Evolutionary conservation across 768 basidiomycete species (phyloP).

Genomic region (Naganishia antarctica): DNA sequence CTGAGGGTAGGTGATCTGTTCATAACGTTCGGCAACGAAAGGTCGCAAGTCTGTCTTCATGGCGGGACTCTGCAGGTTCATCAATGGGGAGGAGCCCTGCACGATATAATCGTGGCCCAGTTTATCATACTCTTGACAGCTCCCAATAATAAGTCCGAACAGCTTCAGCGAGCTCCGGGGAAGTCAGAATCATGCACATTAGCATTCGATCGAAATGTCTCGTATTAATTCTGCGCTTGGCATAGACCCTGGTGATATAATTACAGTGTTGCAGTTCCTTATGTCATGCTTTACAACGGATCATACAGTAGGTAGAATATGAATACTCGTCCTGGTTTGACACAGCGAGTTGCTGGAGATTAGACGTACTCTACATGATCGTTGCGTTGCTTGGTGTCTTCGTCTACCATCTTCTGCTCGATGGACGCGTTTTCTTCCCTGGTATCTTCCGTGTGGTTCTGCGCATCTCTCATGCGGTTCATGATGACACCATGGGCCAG

Average conservation of each 20-base stretch:
- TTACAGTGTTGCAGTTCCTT: background rate
- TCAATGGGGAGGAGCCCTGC: too few relatives aligned
- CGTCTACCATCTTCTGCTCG: slow-evolving; percentile 3
- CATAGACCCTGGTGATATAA: background rate
- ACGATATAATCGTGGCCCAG: too few relatives aligned
- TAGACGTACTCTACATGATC: slow-evolving; percentile 22
- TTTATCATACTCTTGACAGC: too few relatives aligned
- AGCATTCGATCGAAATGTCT: too few relatives aligned
- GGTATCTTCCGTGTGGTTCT: background rate
- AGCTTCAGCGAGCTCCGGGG: too few relatives aligned
- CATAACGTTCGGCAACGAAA: background rate
- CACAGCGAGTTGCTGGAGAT: background rate
- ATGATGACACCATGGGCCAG: slow-evolving; percentile 25
- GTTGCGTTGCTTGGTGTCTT: slow-evolving; percentile 4
- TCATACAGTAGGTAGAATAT: slow-evolving; percentile 4
- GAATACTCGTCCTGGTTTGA: background rate
- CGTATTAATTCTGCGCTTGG: too few relatives aligned
- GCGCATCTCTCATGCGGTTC: background rate
- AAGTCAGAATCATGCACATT: too few relatives aligned
- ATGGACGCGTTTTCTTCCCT: slow-evolving; percentile 6
- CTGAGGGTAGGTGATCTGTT: slow-evolving; percentile 3
- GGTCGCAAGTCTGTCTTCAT: background rate
- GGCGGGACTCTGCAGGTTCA: background rate
- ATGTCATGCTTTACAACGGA: slow-evolving; percentile 22
- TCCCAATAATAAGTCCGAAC: too few relatives aligned